Evolutionary conservation across 176 grass and related monocot genomes (phyloP), one percentile per base, ranked within the genome.

Genomic region (Rhipidocladum racemiflorum): DNA sequence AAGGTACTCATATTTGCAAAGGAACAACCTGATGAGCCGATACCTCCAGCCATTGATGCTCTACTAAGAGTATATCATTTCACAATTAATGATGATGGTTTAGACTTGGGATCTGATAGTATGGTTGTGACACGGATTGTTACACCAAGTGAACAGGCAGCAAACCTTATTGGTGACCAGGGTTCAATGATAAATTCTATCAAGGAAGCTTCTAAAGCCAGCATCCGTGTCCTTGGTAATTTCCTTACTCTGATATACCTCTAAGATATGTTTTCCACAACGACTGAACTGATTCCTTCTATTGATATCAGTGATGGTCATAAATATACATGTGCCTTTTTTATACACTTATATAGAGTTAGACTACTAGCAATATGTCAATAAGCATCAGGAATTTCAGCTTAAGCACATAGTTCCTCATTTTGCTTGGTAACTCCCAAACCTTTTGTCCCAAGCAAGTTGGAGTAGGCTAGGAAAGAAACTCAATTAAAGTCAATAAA

Each of bases 1-100:
- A 90, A 90, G 82, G 78, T 90, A 57, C 77, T 90, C 57, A 56
- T 90, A 74, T 90, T 84, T 59, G 88, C 84, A 74, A 90, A 63
- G 78, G 88, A 87, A 35, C 74, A 79, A 21, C 88, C 84, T 30
- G 78, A 90, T 74, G 81, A 83, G 40, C 67, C 28, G 78, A 42
- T 87, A 72, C 69, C 74, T 84, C 79, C 84, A 51, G 88, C 88
- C 57, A 51, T 87, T 74, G 78, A 86, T 79, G 83, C 84, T 61
- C 84, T 90, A 68, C 23, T 90, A 66, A 90, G 84, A 83, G 74
- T 87, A 57, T 85, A 80, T 87, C 20, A 57, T 35, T 49, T 61
- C 66, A 79, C 29, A 79, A 45, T 90, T 32, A 57, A 66, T 18
- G 42, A 59, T 51, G 74, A 62, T 72, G 66, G 68, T 73, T 78